These are phyloP conservation scores for Phytophthora capsici DNA, from an alignment of 352 stramenopile species.

Conservation along the genomic window DNA sequence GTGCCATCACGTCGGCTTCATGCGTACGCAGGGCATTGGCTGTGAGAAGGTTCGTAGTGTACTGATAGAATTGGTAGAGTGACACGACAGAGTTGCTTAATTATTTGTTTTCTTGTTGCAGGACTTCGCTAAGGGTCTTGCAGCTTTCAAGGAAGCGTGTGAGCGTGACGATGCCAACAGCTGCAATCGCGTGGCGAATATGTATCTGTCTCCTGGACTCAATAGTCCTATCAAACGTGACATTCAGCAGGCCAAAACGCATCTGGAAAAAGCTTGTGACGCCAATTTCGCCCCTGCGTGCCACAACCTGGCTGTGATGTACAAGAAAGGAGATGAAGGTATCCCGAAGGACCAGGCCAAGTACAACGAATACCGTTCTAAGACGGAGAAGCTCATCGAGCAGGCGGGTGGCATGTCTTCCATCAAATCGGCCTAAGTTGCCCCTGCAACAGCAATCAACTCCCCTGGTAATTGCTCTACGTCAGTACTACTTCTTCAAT, in stretches of 20 bases:
- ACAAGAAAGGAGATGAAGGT: conserved; percentile 85
- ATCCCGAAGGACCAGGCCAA: conserved; percentile 67
- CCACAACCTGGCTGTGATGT: conserved; percentile 91
- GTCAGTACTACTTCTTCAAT: conserved; percentile 65
- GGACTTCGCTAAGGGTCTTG: conserved; percentile 68
- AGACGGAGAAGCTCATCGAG: conserved; percentile 78
- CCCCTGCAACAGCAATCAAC: background rate
- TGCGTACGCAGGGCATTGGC: conserved; percentile 77
- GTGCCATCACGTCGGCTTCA: conserved; percentile 88
- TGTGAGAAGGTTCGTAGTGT: conserved; percentile 61
- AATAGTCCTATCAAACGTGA: conserved; percentile 57
- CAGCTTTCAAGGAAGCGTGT: conserved; percentile 80
- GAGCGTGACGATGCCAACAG: conserved; percentile 77
- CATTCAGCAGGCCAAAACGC: conserved; percentile 63
- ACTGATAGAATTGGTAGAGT: background rate
- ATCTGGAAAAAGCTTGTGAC: conserved; percentile 78
- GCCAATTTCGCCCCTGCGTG: conserved; percentile 88
- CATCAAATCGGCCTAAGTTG: conserved; percentile 44
- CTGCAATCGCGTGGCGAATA: conserved; percentile 82
- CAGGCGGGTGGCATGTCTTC: conserved; percentile 68
- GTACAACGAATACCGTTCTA: conserved; percentile 78
- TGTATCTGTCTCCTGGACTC: conserved; percentile 61
- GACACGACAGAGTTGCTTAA: conserved; percentile 1
- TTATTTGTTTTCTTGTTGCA: conserved; percentile 20
- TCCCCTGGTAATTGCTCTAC: conserved; percentile 13